Conservation (phyloP, 768 basidiomycete genomes). For the Suillus paluster region DNA sequence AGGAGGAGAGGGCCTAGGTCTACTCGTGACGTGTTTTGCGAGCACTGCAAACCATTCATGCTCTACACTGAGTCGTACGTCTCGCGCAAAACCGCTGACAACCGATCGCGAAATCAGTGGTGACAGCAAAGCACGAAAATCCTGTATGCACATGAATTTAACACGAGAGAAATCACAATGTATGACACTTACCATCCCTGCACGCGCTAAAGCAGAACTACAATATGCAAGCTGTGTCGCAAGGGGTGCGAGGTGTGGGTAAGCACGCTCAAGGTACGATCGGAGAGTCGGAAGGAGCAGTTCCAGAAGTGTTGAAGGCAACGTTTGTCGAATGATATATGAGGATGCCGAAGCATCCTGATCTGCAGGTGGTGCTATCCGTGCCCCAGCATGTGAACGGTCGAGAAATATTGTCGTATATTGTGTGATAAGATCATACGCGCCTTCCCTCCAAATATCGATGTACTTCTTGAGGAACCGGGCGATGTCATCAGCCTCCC, state of each 20-base stretch:
- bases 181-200: constrained; percentile 64
- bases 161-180: neutral
- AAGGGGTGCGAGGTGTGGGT: constrained; percentile 71
- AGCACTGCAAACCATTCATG: constrained; percentile 40
- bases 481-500: constrained; percentile 72
- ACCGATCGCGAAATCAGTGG: constrained; percentile 73
- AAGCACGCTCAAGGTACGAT: constrained; percentile 62
- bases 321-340: constrained; percentile 30
- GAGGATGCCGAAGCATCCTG: constrained; percentile 14
- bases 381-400: constrained; percentile 41
- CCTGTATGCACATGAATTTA: constrained; percentile 20
- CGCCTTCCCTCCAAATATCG: constrained; percentile 89
- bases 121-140: constrained; percentile 75
- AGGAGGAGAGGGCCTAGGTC: constrained; percentile 36
- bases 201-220: constrained; percentile 86
- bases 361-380: constrained; percentile 25
- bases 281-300: constrained; percentile 72
- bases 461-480: constrained; percentile 85
- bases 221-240: constrained; percentile 97
- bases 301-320: constrained; percentile 35
- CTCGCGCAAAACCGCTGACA: constrained; percentile 53
- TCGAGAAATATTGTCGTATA: constrained; percentile 90
- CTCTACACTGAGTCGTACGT: constrained; percentile 36
- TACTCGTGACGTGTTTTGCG: constrained; percentile 22
- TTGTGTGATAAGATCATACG: constrained; percentile 91